phyloP scores from a whole-genome alignment of 129 eudicot genomes.

The Flaveria ramosissima region DNA sequence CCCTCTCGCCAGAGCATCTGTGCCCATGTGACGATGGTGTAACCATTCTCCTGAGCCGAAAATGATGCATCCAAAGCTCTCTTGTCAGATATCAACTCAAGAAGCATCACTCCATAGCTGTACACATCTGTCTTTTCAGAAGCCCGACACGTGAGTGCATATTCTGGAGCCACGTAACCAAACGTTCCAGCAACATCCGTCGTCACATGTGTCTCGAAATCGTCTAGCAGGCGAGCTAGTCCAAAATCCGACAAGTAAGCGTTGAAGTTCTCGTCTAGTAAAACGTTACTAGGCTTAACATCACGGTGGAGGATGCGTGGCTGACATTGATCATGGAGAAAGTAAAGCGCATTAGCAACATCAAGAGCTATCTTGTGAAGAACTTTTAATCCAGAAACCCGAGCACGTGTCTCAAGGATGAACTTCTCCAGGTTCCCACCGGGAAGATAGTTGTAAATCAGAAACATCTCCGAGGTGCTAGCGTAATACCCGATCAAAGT shows the following conservation, averaged over 20 bases:
- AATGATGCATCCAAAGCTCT: conserved; percentile 60
- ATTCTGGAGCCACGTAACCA: conserved; percentile 72
- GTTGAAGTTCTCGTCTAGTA: conserved; percentile 57
- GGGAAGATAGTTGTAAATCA: conserved; percentile 67
- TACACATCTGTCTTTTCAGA: conserved; percentile 66
- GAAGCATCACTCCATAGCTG: conserved; percentile 59
- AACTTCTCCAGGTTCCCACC: conserved; percentile 66
- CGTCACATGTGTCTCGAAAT: conserved; percentile 64
- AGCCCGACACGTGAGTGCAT: conserved; percentile 53
- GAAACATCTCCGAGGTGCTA: conserved; percentile 63
- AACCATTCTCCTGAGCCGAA: conserved; percentile 55
- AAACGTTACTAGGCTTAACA: conserved; percentile 62
- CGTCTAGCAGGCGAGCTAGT: conserved; percentile 55
- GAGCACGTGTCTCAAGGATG: conserved; percentile 45
- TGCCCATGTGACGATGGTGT: conserved; percentile 65
- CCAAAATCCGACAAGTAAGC: conserved; percentile 65
- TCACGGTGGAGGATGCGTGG: conserved; percentile 64
- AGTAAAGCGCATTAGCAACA: conserved; percentile 50
- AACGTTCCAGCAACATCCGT: conserved; percentile 66
- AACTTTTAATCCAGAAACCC: conserved; percentile 36
- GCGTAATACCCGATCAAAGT: conserved; percentile 63
- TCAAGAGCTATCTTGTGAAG: conserved; percentile 55
- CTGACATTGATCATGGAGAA: conserved; percentile 52
- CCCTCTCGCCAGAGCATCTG: conserved; percentile 44
- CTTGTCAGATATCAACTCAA: conserved; percentile 57